Base-by-base conservation (phyloP, 768 basidiomycete genomes). In the Kwoniella sp. region DNA sequence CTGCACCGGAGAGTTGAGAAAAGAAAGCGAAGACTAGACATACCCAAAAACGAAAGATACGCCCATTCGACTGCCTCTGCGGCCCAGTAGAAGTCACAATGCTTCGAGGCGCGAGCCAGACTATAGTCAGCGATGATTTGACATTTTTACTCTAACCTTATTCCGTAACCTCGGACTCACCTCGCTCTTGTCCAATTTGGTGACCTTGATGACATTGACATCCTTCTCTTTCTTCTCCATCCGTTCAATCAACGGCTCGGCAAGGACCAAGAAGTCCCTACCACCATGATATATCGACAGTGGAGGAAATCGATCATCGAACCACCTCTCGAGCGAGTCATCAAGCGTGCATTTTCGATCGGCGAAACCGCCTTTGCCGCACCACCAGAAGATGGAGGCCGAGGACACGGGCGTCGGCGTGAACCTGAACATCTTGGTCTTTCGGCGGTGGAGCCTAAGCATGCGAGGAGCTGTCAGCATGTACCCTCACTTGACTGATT, bases 391-490 rank as follows among this genome's bases (percentile, higher is more conserved):
- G 68, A 82, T 81, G 28, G 67, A 69, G 8, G 82, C 83, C 13
- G 73, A 82, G 53, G 78, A 80, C 29, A 85, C 84, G 41, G 84
- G 84, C 4, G 82, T 81, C 0, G 84, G 84, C 2, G 84, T 85
- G 79, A 85, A 85, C 15, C 84, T 66, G 79, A 85, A 85, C 82
- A 83, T 83, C 68, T 85, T 85, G 28, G 81, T 79, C 65, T 85
- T 85, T 25, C 84, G 78, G 9, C 84, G 76, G 23, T 71, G 74
- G 13, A 85, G 82, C 83, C 77, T 79, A 70, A 47, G 20, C n/a
- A n/a, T 0, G 28, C 25, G 55, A n/a, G 12, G 30, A 56, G 26
- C 20, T 26, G 48, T 31, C 22, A 28, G 15, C 45, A 65, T 37
- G n/a, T n/a, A n/a, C n/a, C n/a, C n/a, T n/a, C n/a, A n/a, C n/a